Conservation (phyloP, 495 filamentous ascomycete species). For the Lentithecium fluviatile region DNA sequence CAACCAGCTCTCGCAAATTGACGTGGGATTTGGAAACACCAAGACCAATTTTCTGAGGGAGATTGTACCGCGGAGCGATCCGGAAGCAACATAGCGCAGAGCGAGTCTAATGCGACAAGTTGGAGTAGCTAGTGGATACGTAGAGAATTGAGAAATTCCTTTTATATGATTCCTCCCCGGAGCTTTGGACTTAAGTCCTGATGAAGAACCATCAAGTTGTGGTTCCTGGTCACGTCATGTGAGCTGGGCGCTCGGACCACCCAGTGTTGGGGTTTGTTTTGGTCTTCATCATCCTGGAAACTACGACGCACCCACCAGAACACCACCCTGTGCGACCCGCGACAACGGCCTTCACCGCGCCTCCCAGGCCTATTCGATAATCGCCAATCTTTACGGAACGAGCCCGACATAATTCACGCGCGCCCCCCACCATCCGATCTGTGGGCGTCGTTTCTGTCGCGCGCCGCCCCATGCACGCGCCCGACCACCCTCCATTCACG, state of each 20-base stretch:
- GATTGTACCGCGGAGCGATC: no score
- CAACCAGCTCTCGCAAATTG: no score
- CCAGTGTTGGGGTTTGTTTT: constrained; percentile 4
- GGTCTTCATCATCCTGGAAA: constrained; percentile 8
- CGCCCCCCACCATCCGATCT: background rate
- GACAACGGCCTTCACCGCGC: constrained; percentile 12
- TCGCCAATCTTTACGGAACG: constrained; percentile 23
- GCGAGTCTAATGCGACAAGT: no score
- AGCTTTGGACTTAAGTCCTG: no score
- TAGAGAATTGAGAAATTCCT: no score
- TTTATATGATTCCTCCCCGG: no score
- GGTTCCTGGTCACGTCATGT: no score
- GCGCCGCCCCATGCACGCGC: constrained; percentile 32
- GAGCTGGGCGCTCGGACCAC: background rate
- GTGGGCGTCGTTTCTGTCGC: background rate
- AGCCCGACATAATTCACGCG: background rate
- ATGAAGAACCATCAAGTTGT: no score
- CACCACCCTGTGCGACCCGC: constrained; percentile 11
- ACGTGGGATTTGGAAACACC: no score
- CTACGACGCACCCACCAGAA: constrained; percentile 4
- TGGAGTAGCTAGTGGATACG: no score
- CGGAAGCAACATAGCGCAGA: no score
- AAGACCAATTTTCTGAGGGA: no score
- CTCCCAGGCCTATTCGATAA: constrained; percentile 27
- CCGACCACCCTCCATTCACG: constrained; percentile 10